phyloP scores from a whole-genome alignment of 1,284 basidiomycete species.

The Naganishia sp. region DNA sequence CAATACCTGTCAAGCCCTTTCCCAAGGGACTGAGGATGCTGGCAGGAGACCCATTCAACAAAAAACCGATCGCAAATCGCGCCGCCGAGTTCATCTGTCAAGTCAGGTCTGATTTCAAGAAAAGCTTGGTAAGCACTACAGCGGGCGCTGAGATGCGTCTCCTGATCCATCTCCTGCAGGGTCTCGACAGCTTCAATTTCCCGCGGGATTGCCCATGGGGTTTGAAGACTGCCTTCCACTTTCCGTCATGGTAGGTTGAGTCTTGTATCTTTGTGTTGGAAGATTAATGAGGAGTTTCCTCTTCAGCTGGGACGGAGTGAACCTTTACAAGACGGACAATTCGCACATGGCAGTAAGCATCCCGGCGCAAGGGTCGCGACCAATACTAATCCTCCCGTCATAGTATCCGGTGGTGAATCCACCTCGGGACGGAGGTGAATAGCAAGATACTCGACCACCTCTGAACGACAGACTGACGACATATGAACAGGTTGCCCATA shows the following conservation, averaged over 20 bases:
- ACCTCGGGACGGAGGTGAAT: constrained; percentile 21
- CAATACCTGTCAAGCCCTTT: constrained; percentile 27
- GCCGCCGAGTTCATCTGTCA: constrained; percentile 27
- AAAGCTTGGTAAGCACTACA: constrained; percentile 17
- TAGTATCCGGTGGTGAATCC: constrained; percentile 36
- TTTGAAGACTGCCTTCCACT: constrained; percentile 50
- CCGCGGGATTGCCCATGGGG: constrained; percentile 42
- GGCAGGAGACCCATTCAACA: constrained; percentile 17
- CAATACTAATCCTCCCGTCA: neutral
- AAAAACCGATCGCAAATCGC: constrained; percentile 1
- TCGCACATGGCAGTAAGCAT: constrained; percentile 39
- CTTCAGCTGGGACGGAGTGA: constrained; percentile 54
- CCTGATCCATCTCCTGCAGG: neutral
- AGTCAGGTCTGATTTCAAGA: constrained; percentile 2
- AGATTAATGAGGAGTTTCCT: too few species aligned
- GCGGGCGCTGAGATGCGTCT: neutral
- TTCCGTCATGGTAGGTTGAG: constrained; percentile 13
- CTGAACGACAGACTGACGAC: neutral
- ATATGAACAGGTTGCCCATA: constrained; percentile 22
- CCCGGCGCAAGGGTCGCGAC: neutral
- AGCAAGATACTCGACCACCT: too few species aligned
- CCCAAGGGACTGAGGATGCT: constrained; percentile 27
- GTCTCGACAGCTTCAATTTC: constrained; percentile 25
- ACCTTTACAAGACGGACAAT: constrained; percentile 43
- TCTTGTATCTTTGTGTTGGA: too few species aligned